Evolutionary conservation across 1,139 yeast species (phyloP).

Genomic region (Yarrowia galli): DNA sequence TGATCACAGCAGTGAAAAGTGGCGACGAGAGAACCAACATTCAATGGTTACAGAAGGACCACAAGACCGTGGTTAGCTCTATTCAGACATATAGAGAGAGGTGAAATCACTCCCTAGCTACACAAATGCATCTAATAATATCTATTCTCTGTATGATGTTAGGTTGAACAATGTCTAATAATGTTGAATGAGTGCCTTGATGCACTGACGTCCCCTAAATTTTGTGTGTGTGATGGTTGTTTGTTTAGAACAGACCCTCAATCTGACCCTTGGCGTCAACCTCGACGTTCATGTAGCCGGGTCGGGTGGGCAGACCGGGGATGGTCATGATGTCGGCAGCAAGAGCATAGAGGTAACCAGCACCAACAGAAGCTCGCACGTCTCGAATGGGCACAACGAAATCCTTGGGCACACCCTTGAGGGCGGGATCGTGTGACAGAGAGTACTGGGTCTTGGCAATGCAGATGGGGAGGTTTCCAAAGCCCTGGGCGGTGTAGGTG

Average conservation of each 20-base stretch:
- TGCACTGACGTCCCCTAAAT: constrained; percentile 2
- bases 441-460: constrained; percentile 98
- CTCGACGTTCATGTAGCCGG: constrained; percentile 97
- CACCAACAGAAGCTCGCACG: constrained; percentile 93
- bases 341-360: constrained; percentile 93
- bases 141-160: constrained; percentile 32
- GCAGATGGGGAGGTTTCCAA: constrained; percentile 91
- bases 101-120: not conserved
- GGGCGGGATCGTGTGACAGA: constrained; percentile 87
- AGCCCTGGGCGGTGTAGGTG: constrained; percentile 86
- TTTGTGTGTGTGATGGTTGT: not conserved
- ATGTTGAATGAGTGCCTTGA: constrained; percentile 25
- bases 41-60: constrained; percentile 23
- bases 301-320: constrained; percentile 95
- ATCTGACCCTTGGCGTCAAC: constrained; percentile 93
- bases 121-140: not conserved
- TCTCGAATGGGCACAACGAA: constrained; percentile 95
- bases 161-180: constrained; percentile 36
- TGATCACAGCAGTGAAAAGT: constrained; percentile 18
- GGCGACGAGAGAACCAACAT: not conserved
- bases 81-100: constrained; percentile 7
- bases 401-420: constrained; percentile 95
- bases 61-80: not conserved
- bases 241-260: constrained; percentile 80
- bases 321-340: constrained; percentile 98